Base-by-base conservation (phyloP, 176 grass and related monocot species). In the Carex pumila region DNA sequence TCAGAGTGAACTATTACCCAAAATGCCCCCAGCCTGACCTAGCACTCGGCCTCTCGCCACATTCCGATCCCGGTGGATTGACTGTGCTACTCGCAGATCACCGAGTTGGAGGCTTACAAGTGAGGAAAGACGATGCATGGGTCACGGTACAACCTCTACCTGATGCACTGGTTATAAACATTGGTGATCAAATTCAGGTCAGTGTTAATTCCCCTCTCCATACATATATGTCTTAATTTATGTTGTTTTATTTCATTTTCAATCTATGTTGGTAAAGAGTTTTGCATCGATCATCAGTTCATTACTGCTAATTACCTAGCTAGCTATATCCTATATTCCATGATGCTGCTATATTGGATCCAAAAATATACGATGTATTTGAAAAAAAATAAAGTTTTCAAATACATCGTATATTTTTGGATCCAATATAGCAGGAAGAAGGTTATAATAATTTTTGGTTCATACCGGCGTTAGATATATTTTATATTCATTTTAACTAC, bases 1-100 rank as follows among this genome's bases (percentile, higher is more conserved):
- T 97, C 12, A 85, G 94, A 10, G 94, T 90, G 70, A 97, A 94
- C 89, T 94, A 97, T 85, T 97, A 97, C 84, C 94, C 94, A 7
- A 91, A 88, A 53, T 97, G 94, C 89, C 94, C 94, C 59, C 92
- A 94, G 91, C 95, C 92, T 78, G 89, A 98, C 71, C 95, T 98
- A 8, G 91, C 95, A 55, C 89, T 97, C 5, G 94, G 94, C 36
- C 94, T 97, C 67, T 97, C 94, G 3, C 75, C 94, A 65, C 94
- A 97, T 87, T 97, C 94, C 9, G 94, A 97, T 59, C 90, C 90
- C 0, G 94, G 94, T 37, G 81, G 13, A 71, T 80, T 97, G 76
- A 97, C 94, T 60, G 88, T 89, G 18, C 90, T 97, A 54, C 82
- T 94, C 41, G 94, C 92, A 60, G 94, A 97, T 89, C 90, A 97